Evolutionary conservation across 2,329 filamentous ascomycete genomes (phyloP).

Genomic region (Penicillium sp.): DNA sequence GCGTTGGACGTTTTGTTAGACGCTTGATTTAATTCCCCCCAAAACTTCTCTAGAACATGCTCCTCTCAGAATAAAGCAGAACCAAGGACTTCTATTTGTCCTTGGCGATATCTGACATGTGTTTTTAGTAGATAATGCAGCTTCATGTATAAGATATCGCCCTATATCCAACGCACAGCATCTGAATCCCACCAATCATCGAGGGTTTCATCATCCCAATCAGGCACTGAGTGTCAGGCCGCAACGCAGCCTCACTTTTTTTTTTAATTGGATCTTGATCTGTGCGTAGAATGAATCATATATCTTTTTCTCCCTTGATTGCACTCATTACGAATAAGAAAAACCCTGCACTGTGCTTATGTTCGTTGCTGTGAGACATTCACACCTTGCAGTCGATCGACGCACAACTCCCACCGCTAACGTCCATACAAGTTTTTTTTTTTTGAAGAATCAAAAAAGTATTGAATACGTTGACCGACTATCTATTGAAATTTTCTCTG

Average conservation of each 20-base stretch:
- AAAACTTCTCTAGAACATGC: background rate
- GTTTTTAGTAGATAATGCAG: background rate
- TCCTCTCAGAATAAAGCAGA: background rate
- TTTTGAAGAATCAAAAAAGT: conserved; percentile 1
- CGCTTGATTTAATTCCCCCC: background rate
- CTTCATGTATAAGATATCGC: background rate
- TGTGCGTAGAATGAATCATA: conserved; percentile 19
- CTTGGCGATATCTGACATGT: background rate
- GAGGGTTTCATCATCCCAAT: conserved; percentile 14
- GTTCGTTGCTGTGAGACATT: conserved; percentile 20
- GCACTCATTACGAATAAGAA: conserved; percentile 13
- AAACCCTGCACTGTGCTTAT: conserved; percentile 27
- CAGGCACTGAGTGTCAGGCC: conserved; percentile 28
- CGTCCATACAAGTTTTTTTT: conserved; percentile 1
- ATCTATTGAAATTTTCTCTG: background rate
- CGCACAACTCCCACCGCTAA: conserved; percentile 17
- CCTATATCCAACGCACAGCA: background rate
- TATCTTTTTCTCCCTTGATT: conserved; percentile 3
- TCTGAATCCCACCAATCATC: conserved; percentile 2
- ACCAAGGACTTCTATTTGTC: background rate
- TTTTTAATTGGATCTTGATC: conserved; percentile 12
- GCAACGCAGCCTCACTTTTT: conserved; percentile 23
- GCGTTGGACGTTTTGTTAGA: conserved; percentile 26
- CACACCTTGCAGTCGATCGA: conserved; percentile 25
- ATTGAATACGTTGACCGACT: conserved; percentile 2